Conservation (phyloP, 768 basidiomycete species). For the Trametes cinnabarina region DNA sequence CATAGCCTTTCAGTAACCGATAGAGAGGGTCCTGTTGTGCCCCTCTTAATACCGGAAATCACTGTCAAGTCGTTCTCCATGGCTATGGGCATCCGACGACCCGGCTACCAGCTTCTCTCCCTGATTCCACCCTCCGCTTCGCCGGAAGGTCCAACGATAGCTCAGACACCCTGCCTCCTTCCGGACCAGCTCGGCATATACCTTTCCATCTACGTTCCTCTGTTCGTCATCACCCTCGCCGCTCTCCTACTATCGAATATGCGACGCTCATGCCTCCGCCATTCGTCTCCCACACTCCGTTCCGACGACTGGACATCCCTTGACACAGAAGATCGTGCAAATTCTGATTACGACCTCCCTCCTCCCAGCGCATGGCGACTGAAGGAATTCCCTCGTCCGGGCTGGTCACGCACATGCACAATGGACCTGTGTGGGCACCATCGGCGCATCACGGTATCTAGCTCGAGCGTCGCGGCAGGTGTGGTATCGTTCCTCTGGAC, state of each 20-base stretch:
- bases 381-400: constrained; percentile 15
- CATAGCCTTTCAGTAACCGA: constrained; percentile 36
- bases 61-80: constrained; percentile 90
- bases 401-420: constrained; percentile 9
- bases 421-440: constrained; percentile 1
- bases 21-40: constrained; percentile 20
- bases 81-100: constrained; percentile 79
- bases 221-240: constrained; percentile 58
- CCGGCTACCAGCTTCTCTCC: constrained; percentile 90
- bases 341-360: constrained; percentile 19
- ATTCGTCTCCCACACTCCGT: background rate
- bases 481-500: constrained; percentile 7
- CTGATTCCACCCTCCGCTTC: constrained; percentile 45
- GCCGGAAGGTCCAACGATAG: constrained; percentile 34
- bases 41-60: constrained; percentile 57
- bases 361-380: constrained; percentile 22
- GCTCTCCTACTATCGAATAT: constrained; percentile 35
- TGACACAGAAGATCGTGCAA: constrained; percentile 6
- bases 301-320: constrained; percentile 10
- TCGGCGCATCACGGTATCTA: background rate
- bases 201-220: constrained; percentile 65
- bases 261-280: constrained; percentile 23
- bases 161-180: constrained; percentile 69
- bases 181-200: constrained; percentile 86
- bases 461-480: background rate